Evolutionary conservation across 1,284 basidiomycete species (phyloP).

Genomic region (Leucoagaricus sp.): DNA sequence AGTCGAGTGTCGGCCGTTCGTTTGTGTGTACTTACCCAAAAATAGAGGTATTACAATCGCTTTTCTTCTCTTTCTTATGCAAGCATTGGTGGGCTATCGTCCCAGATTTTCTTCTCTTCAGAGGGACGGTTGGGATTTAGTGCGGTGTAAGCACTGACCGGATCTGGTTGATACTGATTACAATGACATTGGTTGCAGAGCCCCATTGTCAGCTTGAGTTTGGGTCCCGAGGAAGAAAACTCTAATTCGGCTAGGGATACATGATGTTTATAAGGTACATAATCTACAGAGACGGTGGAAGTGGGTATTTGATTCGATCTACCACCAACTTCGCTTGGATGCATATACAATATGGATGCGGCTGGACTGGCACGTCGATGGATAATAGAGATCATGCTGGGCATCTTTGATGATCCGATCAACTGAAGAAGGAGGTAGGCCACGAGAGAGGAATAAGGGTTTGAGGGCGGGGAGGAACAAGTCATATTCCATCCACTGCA

Average conservation of each 20-base stretch:
- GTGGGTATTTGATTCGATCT: neutral
- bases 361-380: slow-evolving; percentile 49
- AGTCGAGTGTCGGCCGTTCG: slow-evolving; percentile 57
- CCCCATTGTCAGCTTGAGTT: neutral
- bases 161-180: neutral
- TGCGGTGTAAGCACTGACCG: neutral
- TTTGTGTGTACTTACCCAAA: slow-evolving; percentile 51
- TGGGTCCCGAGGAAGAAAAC: neutral
- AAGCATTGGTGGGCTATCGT: slow-evolving; percentile 1
- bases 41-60: slow-evolving; percentile 54
- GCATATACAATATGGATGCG: slow-evolving; percentile 63
- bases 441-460: slow-evolving; percentile 55
- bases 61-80: slow-evolving; percentile 10
- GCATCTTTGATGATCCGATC: slow-evolving; percentile 58
- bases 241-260: slow-evolving; percentile 8
- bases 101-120: neutral
- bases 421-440: slow-evolving; percentile 51
- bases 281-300: neutral
- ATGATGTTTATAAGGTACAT: neutral
- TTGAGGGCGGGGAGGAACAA: slow-evolving; percentile 60
- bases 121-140: neutral
- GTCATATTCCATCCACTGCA: slow-evolving; percentile 72
- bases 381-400: slow-evolving; percentile 64
- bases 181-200: neutral
- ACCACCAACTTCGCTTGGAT: slow-evolving; percentile 38